Evolutionary conservation across 1,284 basidiomycete genomes (phyloP).

Genomic region (Salmacisia buchloeana): DNA sequence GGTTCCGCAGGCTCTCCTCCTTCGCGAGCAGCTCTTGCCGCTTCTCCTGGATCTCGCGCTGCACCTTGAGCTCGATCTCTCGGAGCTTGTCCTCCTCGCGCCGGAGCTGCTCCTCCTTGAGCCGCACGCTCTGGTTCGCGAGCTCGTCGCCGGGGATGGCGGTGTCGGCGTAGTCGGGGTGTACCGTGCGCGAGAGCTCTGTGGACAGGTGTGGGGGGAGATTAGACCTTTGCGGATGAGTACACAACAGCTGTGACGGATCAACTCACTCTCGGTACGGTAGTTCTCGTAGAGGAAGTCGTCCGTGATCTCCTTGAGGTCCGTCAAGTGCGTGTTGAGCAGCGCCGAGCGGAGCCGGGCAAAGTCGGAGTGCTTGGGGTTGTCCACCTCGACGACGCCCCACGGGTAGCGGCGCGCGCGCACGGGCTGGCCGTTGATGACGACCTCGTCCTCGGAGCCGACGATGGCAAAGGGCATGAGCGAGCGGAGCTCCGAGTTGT

Average conservation of each 20-base stretch:
- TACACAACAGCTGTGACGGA: not conserved
- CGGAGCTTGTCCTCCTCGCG: conserved; percentile 76
- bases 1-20: conserved; percentile 61
- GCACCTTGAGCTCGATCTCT: conserved; percentile 96
- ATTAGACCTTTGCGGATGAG: not conserved
- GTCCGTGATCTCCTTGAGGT: conserved; percentile 83
- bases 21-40: conserved; percentile 73
- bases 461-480: conserved; percentile 83
- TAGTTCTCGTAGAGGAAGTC: conserved; percentile 86
- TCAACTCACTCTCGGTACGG: conserved; percentile 74
- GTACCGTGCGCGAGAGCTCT: conserved; percentile 76
- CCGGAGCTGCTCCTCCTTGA: conserved; percentile 98
- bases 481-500: conserved; percentile 62
- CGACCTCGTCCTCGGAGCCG: conserved; percentile 93
- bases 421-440: conserved; percentile 82
- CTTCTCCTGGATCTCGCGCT: conserved; percentile 98
- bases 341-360: conserved; percentile 82
- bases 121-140: conserved; percentile 87
- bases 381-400: conserved; percentile 98
- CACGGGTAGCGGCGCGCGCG: conserved; percentile 92
- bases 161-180: conserved; percentile 59
- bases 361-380: conserved; percentile 97
- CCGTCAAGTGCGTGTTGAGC: conserved; percentile 87
- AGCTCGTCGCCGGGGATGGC: conserved; percentile 71
- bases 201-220: not conserved